Evolutionary conservation across 2,329 filamentous ascomycete species (phyloP).

Genomic region (Fusarium praegraminearum): DNA sequence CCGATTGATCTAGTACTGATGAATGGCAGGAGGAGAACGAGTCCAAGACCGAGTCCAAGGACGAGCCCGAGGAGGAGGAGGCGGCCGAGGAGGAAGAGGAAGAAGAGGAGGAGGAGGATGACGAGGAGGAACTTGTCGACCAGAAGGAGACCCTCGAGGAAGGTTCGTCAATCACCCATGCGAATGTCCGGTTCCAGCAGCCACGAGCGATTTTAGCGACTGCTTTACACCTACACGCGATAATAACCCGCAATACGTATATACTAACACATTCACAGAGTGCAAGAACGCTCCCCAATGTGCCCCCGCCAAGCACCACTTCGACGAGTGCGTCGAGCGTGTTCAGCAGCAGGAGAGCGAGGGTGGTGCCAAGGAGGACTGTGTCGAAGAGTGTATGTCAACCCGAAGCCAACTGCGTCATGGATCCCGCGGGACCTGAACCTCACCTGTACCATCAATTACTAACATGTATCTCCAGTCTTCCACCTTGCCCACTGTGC

Average conservation of each 20-base stretch:
- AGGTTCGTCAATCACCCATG: conserved; percentile 71
- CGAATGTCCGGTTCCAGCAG: conserved; percentile 4
- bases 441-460: neutral
- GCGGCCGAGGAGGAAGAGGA: conserved; percentile 63
- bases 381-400: conserved; percentile 94
- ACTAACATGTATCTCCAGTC: conserved; percentile 66
- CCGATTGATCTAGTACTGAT: conserved; percentile 32
- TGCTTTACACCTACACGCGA: conserved; percentile 26
- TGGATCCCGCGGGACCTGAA: conserved; percentile 10
- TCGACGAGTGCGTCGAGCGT: conserved; percentile 96
- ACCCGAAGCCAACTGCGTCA: conserved; percentile 15
- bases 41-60: conserved; percentile 62
- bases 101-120: conserved; percentile 71
- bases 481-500: conserved; percentile 99
- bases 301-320: conserved; percentile 94
- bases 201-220: conserved; percentile 39
- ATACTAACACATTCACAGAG: conserved; percentile 66
- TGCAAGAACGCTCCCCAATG: conserved; percentile 90
- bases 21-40: conserved; percentile 56
- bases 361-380: conserved; percentile 87
- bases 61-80: conserved; percentile 54
- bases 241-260: conserved; percentile 15
- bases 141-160: conserved; percentile 90
- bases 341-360: conserved; percentile 75
- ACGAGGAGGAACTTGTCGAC: conserved; percentile 87